These are phyloP conservation scores for Cutaneotrichosporon sp. DNA, from an alignment of 1,284 basidiomycete species.

Conservation along the genomic window DNA sequence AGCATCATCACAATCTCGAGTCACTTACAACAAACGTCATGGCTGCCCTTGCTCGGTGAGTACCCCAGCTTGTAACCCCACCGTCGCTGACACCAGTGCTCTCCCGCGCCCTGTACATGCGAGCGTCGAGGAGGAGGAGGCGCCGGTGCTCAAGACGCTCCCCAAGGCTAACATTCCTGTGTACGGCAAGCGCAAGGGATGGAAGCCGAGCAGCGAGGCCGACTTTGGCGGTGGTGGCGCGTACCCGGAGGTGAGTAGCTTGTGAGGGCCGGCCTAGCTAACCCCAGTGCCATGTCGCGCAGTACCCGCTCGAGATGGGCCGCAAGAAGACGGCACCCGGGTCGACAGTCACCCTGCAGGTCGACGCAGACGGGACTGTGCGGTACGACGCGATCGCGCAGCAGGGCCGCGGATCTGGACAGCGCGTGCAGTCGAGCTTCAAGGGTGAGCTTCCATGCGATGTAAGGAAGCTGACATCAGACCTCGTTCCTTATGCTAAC, in stretches of 20 bases:
- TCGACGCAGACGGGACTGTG: conserved; percentile 93
- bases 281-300: conserved; percentile 79
- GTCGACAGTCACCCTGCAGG: conserved; percentile 91
- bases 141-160: conserved; percentile 26
- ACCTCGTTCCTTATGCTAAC: conserved; percentile 88
- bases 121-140: conserved; percentile 37
- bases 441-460: conserved; percentile 57
- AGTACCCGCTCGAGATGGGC: conserved; percentile 95
- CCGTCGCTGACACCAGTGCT: conserved; percentile 29
- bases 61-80: not conserved
- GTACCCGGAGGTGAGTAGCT: conserved; percentile 69
- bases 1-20: conserved; percentile 4
- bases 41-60: conserved; percentile 53
- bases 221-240: conserved; percentile 93
- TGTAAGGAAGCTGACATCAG: conserved; percentile 48
- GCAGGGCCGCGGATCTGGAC: conserved; percentile 84
- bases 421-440: conserved; percentile 88
- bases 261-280: conserved; percentile 8
- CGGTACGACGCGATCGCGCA: conserved; percentile 96
- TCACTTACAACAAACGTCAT: conserved; percentile 29
- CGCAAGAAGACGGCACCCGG: conserved; percentile 89
- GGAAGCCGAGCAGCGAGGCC: conserved; percentile 77
- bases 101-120: conserved; percentile 47
- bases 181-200: conserved; percentile 80
- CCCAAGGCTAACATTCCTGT: conserved; percentile 34